Conservation (phyloP, 1,284 basidiomycete species). For the Entoloma clypeatum region DNA sequence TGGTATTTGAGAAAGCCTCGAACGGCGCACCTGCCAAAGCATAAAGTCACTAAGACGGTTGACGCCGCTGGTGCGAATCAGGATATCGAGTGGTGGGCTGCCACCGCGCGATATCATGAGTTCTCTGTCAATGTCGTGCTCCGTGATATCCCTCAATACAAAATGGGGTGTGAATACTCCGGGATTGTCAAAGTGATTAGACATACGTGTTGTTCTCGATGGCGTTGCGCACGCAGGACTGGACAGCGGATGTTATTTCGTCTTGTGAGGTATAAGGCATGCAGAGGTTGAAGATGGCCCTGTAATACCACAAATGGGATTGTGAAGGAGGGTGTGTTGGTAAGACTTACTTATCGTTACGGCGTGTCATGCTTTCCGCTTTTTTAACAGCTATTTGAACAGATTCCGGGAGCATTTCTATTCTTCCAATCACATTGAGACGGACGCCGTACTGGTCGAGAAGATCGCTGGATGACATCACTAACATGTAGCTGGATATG, state of each 20-base stretch:
- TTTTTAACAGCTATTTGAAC: constrained; percentile 70
- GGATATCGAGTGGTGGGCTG: constrained; percentile 84
- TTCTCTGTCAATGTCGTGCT: constrained; percentile 60
- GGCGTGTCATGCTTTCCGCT: constrained; percentile 78
- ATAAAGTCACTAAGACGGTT: constrained; percentile 89
- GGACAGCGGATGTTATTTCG: constrained; percentile 83
- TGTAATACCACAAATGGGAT: constrained; percentile 28
- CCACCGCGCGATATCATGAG: constrained; percentile 65
- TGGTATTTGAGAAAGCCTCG: not conserved
- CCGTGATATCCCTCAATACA: constrained; percentile 49
- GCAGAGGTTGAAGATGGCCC: constrained; percentile 90
- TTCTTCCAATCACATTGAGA: constrained; percentile 80
- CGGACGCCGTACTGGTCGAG: constrained; percentile 81
- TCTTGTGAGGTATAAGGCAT: constrained; percentile 93
- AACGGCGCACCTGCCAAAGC: constrained; percentile 81
- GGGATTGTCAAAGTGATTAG: not conserved
- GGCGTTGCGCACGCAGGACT: constrained; percentile 51
- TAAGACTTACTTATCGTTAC: constrained; percentile 61
- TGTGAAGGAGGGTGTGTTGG: not conserved
- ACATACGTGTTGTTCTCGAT: constrained; percentile 28
- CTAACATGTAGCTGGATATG: not conserved
- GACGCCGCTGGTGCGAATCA: constrained; percentile 91
- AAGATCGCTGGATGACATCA: constrained; percentile 52
- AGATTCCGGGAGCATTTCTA: constrained; percentile 70
- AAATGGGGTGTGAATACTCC: not conserved